These are phyloP conservation scores for Entamoeba moshkovskii DNA, from an alignment of 208 protist species.

Conservation along the genomic window DNA sequence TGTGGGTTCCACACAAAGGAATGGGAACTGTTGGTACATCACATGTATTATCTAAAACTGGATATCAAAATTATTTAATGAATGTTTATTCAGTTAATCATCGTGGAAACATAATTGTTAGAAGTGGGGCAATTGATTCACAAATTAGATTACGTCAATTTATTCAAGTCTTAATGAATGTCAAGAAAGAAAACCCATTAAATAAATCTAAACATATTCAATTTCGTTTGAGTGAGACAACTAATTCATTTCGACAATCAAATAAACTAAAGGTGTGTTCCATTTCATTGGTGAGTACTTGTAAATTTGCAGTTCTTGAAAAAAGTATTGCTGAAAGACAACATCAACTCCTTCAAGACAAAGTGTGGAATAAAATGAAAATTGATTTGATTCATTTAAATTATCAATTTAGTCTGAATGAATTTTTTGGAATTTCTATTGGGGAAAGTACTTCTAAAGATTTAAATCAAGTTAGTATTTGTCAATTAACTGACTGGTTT, in stretches of 20 bases:
- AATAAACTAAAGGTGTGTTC: neutral
- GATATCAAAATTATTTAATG: neutral
- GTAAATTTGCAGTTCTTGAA: neutral
- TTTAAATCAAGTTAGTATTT: neutral
- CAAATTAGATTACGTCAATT: neutral
- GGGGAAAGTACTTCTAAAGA: neutral
- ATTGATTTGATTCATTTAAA: neutral
- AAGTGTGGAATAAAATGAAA: neutral
- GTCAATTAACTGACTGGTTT: neutral
- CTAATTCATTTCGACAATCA: neutral
- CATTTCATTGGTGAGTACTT: neutral
- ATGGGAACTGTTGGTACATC: neutral
- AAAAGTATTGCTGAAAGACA: neutral
- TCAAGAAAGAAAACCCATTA: neutral
- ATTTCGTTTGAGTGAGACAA: too few relatives aligned
- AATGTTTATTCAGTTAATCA: neutral
- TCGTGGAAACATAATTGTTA: neutral
- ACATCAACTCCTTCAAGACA: neutral
- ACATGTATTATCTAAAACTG: neutral
- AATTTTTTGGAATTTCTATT: neutral
- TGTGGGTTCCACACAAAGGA: neutral
- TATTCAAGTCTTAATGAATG: neutral
- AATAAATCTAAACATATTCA: too few relatives aligned
- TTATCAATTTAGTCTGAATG: neutral
- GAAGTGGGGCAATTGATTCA: neutral